These are phyloP conservation scores for Naganishia cerealis DNA, from an alignment of 1,284 basidiomycete genomes.

Conservation along the genomic window DNA sequence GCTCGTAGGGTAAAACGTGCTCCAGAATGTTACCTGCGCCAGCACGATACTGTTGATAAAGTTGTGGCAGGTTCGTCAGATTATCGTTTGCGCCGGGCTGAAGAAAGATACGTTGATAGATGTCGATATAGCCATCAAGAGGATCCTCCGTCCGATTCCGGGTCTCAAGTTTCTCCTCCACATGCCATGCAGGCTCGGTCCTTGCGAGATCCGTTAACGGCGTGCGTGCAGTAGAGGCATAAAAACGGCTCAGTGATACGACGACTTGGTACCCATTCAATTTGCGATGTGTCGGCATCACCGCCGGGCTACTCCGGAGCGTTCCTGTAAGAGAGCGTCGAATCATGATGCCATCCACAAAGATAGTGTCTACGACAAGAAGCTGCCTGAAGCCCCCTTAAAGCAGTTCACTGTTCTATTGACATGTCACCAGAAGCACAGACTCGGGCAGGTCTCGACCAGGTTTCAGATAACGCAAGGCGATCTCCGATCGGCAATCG, in stretches of 20 bases:
- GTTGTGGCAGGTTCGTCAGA: conserved; percentile 10
- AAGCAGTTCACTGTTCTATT: no score
- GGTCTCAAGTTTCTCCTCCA: conserved; percentile 4
- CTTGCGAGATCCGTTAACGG: background rate
- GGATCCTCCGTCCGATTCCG: conserved; percentile 10
- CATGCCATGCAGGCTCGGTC: background rate
- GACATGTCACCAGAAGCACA: no score
- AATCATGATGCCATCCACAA: background rate
- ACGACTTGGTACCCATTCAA: background rate
- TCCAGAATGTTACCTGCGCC: conserved; percentile 57
- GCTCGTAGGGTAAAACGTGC: conserved; percentile 59
- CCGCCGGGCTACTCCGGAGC: background rate
- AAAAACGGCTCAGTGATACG: background rate
- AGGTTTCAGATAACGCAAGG: conserved; percentile 3
- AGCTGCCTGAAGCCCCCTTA: no score
- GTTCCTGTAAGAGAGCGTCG: background rate
- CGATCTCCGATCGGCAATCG: background rate
- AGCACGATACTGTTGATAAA: conserved; percentile 33
- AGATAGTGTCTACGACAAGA: no score
- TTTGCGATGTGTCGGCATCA: background rate
- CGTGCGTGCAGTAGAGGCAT: conserved; percentile 1
- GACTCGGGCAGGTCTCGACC: no score
- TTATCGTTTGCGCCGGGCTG: conserved; percentile 15
- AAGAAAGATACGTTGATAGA: conserved; percentile 26
- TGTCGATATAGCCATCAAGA: conserved; percentile 24